Percentiles rank a stretch among this genome's conserved stretches.
Evolutionary conservation across 1,284 basidiomycete genomes (phyloP).

Genomic region (Pulchroboletus neoregius): DNA sequence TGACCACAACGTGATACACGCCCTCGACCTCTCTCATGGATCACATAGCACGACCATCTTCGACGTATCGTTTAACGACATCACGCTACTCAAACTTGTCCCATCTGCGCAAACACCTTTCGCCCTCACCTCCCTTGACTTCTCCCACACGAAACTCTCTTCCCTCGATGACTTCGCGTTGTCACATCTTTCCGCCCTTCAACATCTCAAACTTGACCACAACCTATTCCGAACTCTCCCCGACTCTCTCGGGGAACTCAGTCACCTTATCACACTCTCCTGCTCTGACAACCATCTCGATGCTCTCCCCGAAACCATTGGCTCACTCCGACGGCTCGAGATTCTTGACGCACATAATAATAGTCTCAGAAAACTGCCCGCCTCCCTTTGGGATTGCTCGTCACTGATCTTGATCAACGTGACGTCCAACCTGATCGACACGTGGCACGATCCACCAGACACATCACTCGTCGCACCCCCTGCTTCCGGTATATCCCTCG

Average conservation of each 20-base stretch:
- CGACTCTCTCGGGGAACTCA: slow-evolving; percentile 73
- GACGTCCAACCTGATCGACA: slow-evolving; percentile 83
- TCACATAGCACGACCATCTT: slow-evolving; percentile 51
- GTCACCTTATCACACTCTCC: slow-evolving; percentile 69
- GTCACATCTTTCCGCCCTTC: slow-evolving; percentile 70
- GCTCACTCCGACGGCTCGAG: slow-evolving; percentile 73
- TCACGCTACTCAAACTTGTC: slow-evolving; percentile 74
- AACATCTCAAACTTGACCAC: slow-evolving; percentile 73
- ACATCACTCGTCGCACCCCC: slow-evolving; percentile 14
- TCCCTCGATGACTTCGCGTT: slow-evolving; percentile 75
- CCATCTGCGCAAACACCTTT: slow-evolving; percentile 56
- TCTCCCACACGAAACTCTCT: slow-evolving; percentile 90
- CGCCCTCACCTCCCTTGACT: slow-evolving; percentile 76
- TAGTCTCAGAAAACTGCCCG: slow-evolving; percentile 76
- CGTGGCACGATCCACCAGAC: slow-evolving; percentile 64
- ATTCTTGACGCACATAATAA: slow-evolving; percentile 90
- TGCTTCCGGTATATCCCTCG: slow-evolving; percentile 20
- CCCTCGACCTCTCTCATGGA: slow-evolving; percentile 74
- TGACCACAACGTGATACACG: slow-evolving; percentile 79
- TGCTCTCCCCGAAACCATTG: slow-evolving; percentile 75
- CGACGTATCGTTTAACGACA: slow-evolving; percentile 77
- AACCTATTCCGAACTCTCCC: slow-evolving; percentile 88
- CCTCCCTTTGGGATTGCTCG: slow-evolving; percentile 81
- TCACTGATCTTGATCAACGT: slow-evolving; percentile 77
- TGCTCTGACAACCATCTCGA: slow-evolving; percentile 90